These are phyloP conservation scores for Pachyrhizus erosus DNA, from an alignment of 306 rosid species.

Conservation along the genomic window DNA sequence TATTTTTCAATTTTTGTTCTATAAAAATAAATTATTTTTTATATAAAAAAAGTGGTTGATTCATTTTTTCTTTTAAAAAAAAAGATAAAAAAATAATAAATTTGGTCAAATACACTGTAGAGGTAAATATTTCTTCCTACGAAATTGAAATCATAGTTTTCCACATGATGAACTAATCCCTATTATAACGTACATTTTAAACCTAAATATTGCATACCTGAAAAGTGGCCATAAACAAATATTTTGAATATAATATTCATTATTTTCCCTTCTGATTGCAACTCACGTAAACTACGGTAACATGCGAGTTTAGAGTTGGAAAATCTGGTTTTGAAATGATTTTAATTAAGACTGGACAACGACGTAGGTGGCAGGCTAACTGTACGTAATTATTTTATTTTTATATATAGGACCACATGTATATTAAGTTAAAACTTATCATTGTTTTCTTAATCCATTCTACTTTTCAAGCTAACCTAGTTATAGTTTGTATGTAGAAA, in stretches of 20 bases:
- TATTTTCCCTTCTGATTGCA: neutral
- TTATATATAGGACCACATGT: neutral
- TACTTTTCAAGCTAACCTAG: neutral
- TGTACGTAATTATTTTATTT: neutral
- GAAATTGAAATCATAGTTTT: no score
- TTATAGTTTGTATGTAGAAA: neutral
- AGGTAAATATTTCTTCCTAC: no score
- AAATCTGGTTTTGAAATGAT: slow-evolving; percentile 5
- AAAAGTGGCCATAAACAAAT: neutral
- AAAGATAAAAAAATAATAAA: no score
- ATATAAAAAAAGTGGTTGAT: no score
- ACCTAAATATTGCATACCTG: neutral
- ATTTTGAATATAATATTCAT: neutral
- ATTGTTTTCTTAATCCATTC: neutral
- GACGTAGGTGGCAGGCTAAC: slow-evolving; percentile 7
- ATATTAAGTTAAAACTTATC: neutral
- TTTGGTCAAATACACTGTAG: no score
- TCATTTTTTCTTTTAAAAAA: no score
- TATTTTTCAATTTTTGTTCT: no score
- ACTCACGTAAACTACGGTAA: slow-evolving; percentile 3
- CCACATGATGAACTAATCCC: no score
- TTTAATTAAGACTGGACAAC: neutral
- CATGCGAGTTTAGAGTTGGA: neutral
- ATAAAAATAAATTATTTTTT: no score
- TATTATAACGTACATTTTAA: neutral